These are phyloP conservation scores for Ascochyta lentis DNA, from an alignment of 2,329 filamentous ascomycete species.

Conservation along the genomic window DNA sequence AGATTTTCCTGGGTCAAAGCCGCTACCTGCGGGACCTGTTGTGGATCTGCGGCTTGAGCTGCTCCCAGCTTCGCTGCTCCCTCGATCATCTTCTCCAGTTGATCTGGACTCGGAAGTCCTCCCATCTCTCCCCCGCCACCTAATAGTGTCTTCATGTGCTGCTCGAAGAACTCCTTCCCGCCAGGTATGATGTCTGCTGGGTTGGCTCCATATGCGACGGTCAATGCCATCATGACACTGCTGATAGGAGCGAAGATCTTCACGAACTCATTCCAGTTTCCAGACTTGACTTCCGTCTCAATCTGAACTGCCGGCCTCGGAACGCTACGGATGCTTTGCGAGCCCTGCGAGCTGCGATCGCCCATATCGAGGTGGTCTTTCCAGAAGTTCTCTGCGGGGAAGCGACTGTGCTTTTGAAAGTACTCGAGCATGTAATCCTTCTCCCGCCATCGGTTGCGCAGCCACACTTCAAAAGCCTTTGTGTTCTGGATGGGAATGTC, in stretches of 20 bases:
- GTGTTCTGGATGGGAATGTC: slow-evolving; percentile 81
- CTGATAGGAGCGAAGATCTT: slow-evolving; percentile 60
- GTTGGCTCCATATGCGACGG: slow-evolving; percentile 52
- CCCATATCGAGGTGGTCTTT: slow-evolving; percentile 50
- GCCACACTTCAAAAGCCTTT: slow-evolving; percentile 81
- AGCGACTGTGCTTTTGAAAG: slow-evolving; percentile 75
- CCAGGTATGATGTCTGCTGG: slow-evolving; percentile 46
- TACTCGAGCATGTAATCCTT: slow-evolving; percentile 90
- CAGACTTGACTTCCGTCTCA: slow-evolving; percentile 57
- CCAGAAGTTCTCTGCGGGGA: slow-evolving; percentile 70
- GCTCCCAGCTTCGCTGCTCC: slow-evolving; percentile 43
- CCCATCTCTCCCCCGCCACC: slow-evolving; percentile 42
- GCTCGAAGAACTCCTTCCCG: slow-evolving; percentile 44
- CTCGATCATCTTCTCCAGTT: slow-evolving; percentile 48
- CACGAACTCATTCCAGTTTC: slow-evolving; percentile 59
- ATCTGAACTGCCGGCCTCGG: slow-evolving; percentile 52
- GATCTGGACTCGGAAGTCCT: slow-evolving; percentile 43
- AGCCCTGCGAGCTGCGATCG: slow-evolving; percentile 41
- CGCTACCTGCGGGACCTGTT: slow-evolving; percentile 37
- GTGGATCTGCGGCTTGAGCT: slow-evolving; percentile 36
- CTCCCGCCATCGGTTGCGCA: slow-evolving; percentile 85
- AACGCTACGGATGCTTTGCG: slow-evolving; percentile 44
- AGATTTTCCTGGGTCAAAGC: slow-evolving; percentile 47
- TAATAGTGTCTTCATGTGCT: slow-evolving; percentile 43
- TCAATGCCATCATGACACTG: slow-evolving; percentile 57